A percentile compares a stretch with the other conserved stretches of the same genome.
Evolutionary conservation across 2,329 filamentous ascomycete species (phyloP).

Genomic region (Fusarium avenaceum): DNA sequence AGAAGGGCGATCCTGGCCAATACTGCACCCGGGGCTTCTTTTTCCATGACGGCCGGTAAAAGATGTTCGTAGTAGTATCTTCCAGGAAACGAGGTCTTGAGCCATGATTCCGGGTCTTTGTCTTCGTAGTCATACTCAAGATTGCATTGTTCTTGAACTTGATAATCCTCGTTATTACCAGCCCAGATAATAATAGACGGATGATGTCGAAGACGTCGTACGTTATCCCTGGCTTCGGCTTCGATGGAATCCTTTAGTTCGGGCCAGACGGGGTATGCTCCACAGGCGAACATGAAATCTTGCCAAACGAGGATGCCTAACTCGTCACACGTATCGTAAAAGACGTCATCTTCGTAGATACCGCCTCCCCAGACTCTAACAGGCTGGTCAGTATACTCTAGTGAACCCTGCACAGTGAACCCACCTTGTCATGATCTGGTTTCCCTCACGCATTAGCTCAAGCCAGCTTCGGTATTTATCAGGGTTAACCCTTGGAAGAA

Average conservation of each 20-base stretch:
- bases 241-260: slow-evolving; percentile 70
- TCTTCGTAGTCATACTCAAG: slow-evolving; percentile 81
- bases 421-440: slow-evolving; percentile 47
- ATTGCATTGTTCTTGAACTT: slow-evolving; percentile 76
- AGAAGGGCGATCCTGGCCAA: slow-evolving; percentile 74
- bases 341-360: slow-evolving; percentile 73
- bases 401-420: background rate
- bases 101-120: slow-evolving; percentile 73
- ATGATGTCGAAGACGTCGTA: slow-evolving; percentile 69
- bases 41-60: slow-evolving; percentile 69
- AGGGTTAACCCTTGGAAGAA: slow-evolving; percentile 67
- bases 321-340: slow-evolving; percentile 77
- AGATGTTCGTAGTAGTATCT: slow-evolving; percentile 85
- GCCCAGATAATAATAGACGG: slow-evolving; percentile 81
- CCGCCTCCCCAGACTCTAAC: slow-evolving; percentile 49
- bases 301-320: slow-evolving; percentile 79
- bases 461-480: slow-evolving; percentile 75
- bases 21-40: slow-evolving; percentile 55
- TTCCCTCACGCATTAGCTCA: slow-evolving; percentile 71
- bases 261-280: slow-evolving; percentile 73
- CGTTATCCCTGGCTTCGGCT: slow-evolving; percentile 72
- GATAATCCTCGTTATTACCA: slow-evolving; percentile 85
- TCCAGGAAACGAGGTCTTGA: slow-evolving; percentile 81
- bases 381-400: too few relatives aligned
- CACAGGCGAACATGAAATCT: slow-evolving; percentile 79